A percentile compares a stretch with the other conserved stretches of the same genome.
These are phyloP conservation scores for Senna tora DNA, from an alignment of 306 rosid genomes.

Conservation along the genomic window DNA sequence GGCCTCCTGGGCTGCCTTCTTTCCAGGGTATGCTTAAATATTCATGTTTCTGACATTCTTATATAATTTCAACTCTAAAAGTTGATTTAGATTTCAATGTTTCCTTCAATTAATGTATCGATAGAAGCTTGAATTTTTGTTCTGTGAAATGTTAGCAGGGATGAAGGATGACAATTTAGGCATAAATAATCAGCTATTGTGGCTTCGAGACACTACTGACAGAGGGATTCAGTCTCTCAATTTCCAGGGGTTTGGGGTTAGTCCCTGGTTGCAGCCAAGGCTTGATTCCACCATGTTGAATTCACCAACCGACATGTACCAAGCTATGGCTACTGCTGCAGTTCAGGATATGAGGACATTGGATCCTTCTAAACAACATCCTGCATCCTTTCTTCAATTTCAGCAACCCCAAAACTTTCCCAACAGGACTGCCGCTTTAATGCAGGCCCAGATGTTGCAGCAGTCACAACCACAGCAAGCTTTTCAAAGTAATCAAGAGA, in stretches of 20 bases:
- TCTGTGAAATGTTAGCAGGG: conserved; percentile 10
- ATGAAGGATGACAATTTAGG: conserved; percentile 16
- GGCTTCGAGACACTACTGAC: conserved; percentile 44
- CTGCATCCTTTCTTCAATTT: conserved; percentile 75
- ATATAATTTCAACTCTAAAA: conserved; percentile 21
- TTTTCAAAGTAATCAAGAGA: conserved; percentile 68
- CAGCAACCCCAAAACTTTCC: conserved; percentile 76
- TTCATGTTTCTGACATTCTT: conserved; percentile 16
- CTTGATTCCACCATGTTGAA: conserved; percentile 76
- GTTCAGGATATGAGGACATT: conserved; percentile 84
- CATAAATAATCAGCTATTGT: conserved; percentile 6
- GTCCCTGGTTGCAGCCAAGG: conserved; percentile 94
- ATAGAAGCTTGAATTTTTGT: too few species aligned
- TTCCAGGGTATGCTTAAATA: conserved; percentile 65
- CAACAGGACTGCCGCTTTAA: conserved; percentile 63
- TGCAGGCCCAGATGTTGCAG: conserved; percentile 81
- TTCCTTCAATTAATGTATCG: not conserved
- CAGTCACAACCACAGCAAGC: conserved; percentile 72
- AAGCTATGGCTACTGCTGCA: conserved; percentile 88
- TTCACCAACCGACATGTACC: conserved; percentile 81
- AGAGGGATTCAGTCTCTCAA: conserved; percentile 78
- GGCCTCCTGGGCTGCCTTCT: conserved; percentile 92
- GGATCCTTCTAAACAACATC: conserved; percentile 70
- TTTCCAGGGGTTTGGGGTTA: conserved; percentile 78
- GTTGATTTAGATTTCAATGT: not conserved